Conservation (phyloP, 345 rosid species). For the Garcia nutans region DNA sequence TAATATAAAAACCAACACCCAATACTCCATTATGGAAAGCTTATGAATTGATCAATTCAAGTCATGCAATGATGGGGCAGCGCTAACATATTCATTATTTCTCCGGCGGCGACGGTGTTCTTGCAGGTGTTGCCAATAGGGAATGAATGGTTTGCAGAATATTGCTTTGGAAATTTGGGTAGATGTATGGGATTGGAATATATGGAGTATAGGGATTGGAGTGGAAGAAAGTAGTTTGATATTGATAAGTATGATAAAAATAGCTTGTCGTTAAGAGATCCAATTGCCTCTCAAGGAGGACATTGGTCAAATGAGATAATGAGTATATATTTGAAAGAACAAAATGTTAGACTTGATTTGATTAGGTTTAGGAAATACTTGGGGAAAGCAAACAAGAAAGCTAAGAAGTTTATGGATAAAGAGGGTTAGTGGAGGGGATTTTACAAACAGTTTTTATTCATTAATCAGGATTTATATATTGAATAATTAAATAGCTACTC, state of each 20-base stretch:
- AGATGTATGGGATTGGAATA: constrained; percentile 49
- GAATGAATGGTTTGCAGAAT: constrained; percentile 39
- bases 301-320: constrained; percentile 41
- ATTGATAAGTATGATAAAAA: constrained; percentile 43
- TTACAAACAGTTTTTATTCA: no score
- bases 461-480: background rate
- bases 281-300: constrained; percentile 31
- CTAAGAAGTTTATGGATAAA: constrained; percentile 43
- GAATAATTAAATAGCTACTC: no score
- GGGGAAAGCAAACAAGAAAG: constrained; percentile 34
- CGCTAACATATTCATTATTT: constrained; percentile 51
- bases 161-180: constrained; percentile 38
- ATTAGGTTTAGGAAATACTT: constrained; percentile 43
- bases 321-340: constrained; percentile 59
- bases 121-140: constrained; percentile 61
- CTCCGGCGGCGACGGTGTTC: constrained; percentile 47
- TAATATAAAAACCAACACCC: constrained; percentile 29
- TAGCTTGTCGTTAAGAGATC: constrained; percentile 44
- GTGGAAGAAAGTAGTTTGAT: constrained; percentile 51
- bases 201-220: constrained; percentile 33
- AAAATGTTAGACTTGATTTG: constrained; percentile 50
- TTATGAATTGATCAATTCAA: constrained; percentile 42
- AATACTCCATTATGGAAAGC: constrained; percentile 31
- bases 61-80: constrained; percentile 59
- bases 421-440: constrained; percentile 12